Base-by-base conservation (phyloP, 2,329 filamentous ascomycete species). In the Allantophomopsis lycopodina region DNA sequence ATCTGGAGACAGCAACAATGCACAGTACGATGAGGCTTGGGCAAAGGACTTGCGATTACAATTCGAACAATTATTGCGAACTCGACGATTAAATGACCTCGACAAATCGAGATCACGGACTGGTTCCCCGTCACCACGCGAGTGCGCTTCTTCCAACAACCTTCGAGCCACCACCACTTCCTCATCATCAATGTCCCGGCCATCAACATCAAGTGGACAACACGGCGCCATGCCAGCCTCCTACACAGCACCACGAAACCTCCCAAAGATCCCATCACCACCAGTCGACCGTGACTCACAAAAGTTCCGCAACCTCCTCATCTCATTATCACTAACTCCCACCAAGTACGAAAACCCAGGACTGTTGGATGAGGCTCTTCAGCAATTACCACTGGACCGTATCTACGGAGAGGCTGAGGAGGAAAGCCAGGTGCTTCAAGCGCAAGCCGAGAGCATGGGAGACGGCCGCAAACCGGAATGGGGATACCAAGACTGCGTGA, bases 401-500 rank as follows among this genome's bases (percentile, higher is more conserved):
- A 85, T 98, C 50, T 96, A 96, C 60, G 73, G 80, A 48, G 87
- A 95, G 57, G 91, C 91, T 39, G 87, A 96, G 57, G 89, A 96
- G 58, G 88, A 96, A 61, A 78, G 75, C 47, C 86, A 95, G 57
- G 79, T 95, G 21, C 68, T 94, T 50, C 77, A 83, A 54, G 91
- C 86, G 28, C 79, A 94, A 59, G 89, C 89, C 23, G 83, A 83
- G 55, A 94, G 86, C 49, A 78, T 94, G 64, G 84, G 83, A 15
- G 76, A 83, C 41, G 83, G 79, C 40, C 72, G 76, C 48, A 82
- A 83, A 57, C 76, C 88, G 2, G 82, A 87, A 65, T 96, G 89
- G 89, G 89, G 88, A 42, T 95, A 96, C 57, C 89, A 96, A 60
- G 91, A 98, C 62, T 98, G 89, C 59, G 86, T 95, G 40, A 82